Percentiles rank a stretch among this genome's conserved stretches.
phyloP scores from a whole-genome alignment of 495 filamentous ascomycete genomes.

The Aspergillus baeticus region DNA sequence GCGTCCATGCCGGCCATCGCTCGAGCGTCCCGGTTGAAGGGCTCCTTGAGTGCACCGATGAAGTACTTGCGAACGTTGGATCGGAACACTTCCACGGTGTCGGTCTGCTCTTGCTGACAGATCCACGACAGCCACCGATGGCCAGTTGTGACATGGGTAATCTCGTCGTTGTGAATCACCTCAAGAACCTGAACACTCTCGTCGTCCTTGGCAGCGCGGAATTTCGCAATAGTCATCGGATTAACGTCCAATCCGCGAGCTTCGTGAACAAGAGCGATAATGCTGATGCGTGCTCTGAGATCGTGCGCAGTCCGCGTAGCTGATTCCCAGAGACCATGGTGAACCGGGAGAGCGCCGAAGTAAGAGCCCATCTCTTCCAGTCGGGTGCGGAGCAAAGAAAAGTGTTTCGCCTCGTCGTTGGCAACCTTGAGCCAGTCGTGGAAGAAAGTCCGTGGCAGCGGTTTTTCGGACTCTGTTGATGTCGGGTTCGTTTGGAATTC shows the following conservation, averaged over 20 bases:
- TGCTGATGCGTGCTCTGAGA: conserved; percentile 50
- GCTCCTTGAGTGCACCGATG: conserved; percentile 43
- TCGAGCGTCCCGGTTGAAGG: conserved; percentile 51
- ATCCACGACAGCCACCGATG: conserved; percentile 55
- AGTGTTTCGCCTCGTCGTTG: conserved; percentile 54
- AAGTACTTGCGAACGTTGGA: conserved; percentile 49
- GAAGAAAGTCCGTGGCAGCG: conserved; percentile 49
- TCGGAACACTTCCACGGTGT: conserved; percentile 52
- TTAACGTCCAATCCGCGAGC: conserved; percentile 54
- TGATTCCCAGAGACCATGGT: conserved; percentile 51
- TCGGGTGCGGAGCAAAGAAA: conserved; percentile 48
- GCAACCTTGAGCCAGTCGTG: conserved; percentile 56
- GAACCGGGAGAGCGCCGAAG: conserved; percentile 51
- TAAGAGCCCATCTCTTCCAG: conserved; percentile 50
- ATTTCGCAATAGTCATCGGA: conserved; percentile 54
- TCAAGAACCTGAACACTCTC: conserved; percentile 47
- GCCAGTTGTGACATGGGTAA: conserved; percentile 55
- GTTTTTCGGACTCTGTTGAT: conserved; percentile 19
- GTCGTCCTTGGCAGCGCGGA: conserved; percentile 42
- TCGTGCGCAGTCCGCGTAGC: conserved; percentile 47
- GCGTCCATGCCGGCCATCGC: conserved; percentile 49
- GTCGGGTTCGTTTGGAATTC: conserved; percentile 36
- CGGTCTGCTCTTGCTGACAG: conserved; percentile 47
- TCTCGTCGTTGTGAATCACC: conserved; percentile 54
- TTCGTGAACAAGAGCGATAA: conserved; percentile 53